Conservation (phyloP, 495 filamentous ascomycete species). For the Neurospora sp. region DNA sequence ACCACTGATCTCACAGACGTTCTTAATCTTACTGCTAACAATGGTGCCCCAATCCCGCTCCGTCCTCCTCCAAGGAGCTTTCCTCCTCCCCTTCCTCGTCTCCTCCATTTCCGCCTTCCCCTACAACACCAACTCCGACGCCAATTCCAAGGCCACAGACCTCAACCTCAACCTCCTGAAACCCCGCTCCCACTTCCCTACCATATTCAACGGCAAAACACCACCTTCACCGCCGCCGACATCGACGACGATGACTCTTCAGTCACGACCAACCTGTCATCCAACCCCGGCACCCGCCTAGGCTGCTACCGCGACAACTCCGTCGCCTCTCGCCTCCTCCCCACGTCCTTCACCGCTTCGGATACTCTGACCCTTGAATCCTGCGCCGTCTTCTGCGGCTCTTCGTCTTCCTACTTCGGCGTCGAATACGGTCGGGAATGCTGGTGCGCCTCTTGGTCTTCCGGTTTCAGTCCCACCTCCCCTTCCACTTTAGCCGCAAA, state of each 20-base stretch:
- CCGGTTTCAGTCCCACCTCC: neutral
- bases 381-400: constrained; percentile 41
- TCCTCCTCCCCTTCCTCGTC: neutral
- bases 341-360: constrained; percentile 25
- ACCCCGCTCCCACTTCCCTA: neutral
- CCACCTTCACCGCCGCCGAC: neutral
- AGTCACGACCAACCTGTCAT: neutral
- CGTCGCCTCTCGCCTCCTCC: constrained; percentile 39
- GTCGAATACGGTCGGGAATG: constrained; percentile 18
- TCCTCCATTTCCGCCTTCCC: neutral
- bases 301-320: constrained; percentile 25
- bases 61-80: neutral
- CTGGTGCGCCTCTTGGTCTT: constrained; percentile 8
- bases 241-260: neutral
- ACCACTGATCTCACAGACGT: neutral
- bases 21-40: neutral
- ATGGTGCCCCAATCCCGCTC: neutral
- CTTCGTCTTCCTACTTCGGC: constrained; percentile 18
- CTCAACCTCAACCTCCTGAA: neutral
- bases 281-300: constrained; percentile 10
- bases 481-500: neutral
- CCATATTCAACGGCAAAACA: neutral
- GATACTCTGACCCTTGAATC: constrained; percentile 40
- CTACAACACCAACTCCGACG: neutral
- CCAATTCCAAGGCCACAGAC: neutral